These are phyloP conservation scores for Solanum chmielewskii DNA, from an alignment of 257 asterid species.

Conservation along the genomic window DNA sequence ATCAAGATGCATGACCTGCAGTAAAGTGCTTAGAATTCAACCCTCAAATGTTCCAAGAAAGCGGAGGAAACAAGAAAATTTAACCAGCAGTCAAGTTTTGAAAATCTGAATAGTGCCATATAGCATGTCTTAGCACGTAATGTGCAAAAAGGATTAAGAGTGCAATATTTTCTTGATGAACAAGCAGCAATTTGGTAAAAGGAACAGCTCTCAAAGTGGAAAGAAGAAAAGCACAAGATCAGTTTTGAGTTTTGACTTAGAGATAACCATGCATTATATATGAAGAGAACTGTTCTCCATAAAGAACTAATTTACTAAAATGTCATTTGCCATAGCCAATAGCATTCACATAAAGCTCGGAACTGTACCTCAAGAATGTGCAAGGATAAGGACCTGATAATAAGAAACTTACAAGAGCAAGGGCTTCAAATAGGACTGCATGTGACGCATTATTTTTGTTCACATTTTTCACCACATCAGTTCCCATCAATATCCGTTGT, in stretches of 20 bases:
- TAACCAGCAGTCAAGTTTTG: not conserved
- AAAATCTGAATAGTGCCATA: not conserved
- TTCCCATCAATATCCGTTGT: slow-evolving; percentile 97
- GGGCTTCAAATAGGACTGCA: slow-evolving; percentile 99
- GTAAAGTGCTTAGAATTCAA: not conserved
- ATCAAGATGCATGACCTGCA: slow-evolving; percentile 98
- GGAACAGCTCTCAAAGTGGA: not conserved
- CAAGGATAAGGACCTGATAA: not conserved
- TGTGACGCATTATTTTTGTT: slow-evolving; percentile 99
- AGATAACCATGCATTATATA: not conserved
- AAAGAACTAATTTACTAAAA: not conserved
- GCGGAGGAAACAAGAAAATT: not conserved
- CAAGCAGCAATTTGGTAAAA: not conserved
- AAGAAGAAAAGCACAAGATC: not conserved
- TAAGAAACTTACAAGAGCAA: slow-evolving; percentile 71
- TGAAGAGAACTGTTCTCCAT: not conserved
- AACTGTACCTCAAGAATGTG: not conserved
- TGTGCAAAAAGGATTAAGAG: not conserved
- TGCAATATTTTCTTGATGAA: not conserved
- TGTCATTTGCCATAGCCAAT: not conserved
- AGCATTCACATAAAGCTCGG: not conserved
- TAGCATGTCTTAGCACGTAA: not conserved
- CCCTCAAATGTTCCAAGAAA: not conserved
- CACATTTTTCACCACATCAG: slow-evolving; percentile 98
- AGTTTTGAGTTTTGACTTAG: not conserved